Conservation (phyloP, 192 early-diverging fungal species). For the Geosiphon pyriformis region DNA sequence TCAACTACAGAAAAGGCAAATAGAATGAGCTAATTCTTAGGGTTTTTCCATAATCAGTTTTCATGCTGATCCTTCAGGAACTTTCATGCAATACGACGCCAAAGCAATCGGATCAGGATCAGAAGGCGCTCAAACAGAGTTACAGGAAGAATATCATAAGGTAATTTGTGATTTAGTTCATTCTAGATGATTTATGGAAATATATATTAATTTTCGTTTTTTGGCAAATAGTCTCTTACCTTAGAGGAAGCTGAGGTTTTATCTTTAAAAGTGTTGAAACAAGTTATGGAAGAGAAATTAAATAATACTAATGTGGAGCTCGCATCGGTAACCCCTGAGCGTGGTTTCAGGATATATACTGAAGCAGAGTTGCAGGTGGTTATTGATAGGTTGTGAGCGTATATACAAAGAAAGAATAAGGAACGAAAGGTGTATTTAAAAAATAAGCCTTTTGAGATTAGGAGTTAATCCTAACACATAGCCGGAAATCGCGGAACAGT, state of each 20-base stretch:
- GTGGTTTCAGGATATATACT: constrained; percentile 74
- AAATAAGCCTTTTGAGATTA: too few species aligned
- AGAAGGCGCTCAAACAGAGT: constrained; percentile 95
- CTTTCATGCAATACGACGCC: constrained; percentile 89
- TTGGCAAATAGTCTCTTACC: constrained; percentile 59
- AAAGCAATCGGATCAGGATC: constrained; percentile 99
- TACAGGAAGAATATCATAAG: constrained; percentile 95
- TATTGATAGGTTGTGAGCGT: constrained; percentile 59
- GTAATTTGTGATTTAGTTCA: constrained; percentile 35
- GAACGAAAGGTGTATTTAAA: too few species aligned
- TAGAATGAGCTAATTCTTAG: neutral
- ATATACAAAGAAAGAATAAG: too few species aligned
- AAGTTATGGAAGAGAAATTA: constrained; percentile 99
- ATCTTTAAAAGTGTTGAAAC: constrained; percentile 94
- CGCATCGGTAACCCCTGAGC: constrained; percentile 74
- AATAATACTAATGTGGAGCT: constrained; percentile 93
- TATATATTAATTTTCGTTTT: neutral
- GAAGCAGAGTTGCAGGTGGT: constrained; percentile 76
- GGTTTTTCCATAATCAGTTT: constrained; percentile 41
- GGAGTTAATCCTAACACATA: too few species aligned
- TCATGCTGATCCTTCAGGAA: constrained; percentile 98
- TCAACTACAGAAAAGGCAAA: neutral
- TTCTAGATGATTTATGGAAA: constrained; percentile 18
- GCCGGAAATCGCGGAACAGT: too few species aligned
- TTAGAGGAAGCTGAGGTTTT: constrained; percentile 82